Evolutionary conservation across 1,139 yeast genomes (phyloP), one percentile per base, ranked within the genome.

Genomic region (Scheffersomyces illinoinensis): DNA sequence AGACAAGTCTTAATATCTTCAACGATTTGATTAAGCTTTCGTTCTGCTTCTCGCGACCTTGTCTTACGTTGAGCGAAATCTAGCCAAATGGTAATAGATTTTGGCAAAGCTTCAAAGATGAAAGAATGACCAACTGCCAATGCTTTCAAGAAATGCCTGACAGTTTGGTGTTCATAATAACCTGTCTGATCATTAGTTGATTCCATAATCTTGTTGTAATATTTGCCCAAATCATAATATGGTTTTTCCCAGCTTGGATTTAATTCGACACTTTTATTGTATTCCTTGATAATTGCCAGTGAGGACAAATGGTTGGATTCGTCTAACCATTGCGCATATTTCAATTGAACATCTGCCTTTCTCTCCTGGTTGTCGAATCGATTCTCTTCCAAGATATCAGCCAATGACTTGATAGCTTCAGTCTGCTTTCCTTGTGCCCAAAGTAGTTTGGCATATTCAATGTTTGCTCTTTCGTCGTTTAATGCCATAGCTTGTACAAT

Each of bases 341-440:
- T 87, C 53, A 95, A 76, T 57, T 91, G 91, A 18, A 86, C 84
- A 52, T 80, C 76, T 1, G 91, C 84, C 54, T 76, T 74, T 55
- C 63, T 76, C 63, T 54, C 58, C 1, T 51, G 54, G 50, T 62
- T 65, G 4, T 54, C 54, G 58, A 67, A 67, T 18, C 59, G 58
- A 23, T 64, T 61, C 8, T 68, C 74, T 14, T 60, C 58, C 5
- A 74, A 63, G 58, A 85, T 73, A 63, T 84, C 81, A 62, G 84
- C 72, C 54, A 93, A 77, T 10, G 87, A 81, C 57, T 89, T 86
- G 51, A 95, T 82, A 0, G 99, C 99, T 65, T 93, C 89, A 20
- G 95, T 85, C 62, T 88, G 93, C 62, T 92, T 96, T 0, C 97
- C 97, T 69, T 91, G 93, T 1, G 87, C 89, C 98, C 99, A 95